Base-by-base conservation (phyloP, 805 yeast species). In the Lipomyces kockii region DNA sequence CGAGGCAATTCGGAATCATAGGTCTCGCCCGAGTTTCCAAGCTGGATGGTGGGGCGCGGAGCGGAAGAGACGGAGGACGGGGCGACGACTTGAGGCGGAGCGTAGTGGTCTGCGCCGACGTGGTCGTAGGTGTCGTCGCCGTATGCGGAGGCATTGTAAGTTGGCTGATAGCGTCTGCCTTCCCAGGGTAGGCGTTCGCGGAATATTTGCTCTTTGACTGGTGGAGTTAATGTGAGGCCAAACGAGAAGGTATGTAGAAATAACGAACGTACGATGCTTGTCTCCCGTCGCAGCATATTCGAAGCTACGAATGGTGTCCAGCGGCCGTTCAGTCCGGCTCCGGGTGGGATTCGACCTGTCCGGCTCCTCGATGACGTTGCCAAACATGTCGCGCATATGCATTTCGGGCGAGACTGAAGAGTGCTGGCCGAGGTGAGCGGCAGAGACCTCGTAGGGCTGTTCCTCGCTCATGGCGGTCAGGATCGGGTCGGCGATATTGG, bases 251-350 rank as follows among this genome's bases (percentile, higher is more conserved):
- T 8, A 37, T 25, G 27, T 22, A 52, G 46, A n/a, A 12, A 62
- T 14, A 43, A 25, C n/a, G 3, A 37, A 65, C 72, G 4, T 69
- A 70, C 72, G 56, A 20, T 63, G 51, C 60, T 58, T 80, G 78
- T 95, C 99, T 62, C 97, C 97, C 6, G 97, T 91, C 71, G 95
- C 92, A 51, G 98, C 88, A 76, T 89, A 95, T 81, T 95, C 98
- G 79, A 95, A 95, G 4, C 91, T 84, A 74, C 98, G 84, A 75
- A 95, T 93, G 1, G 99, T 95, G 78, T 96, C 99, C 74, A 95
- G 81, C 3, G 99, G 99, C 75, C 99, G 86, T 80, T 95, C 99
- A 78, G 93, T 94, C 79, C 99, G 86, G 25, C 90, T 80, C 75
- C 99, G 85, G 6, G 97, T 88, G 35, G 99, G 99, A 77, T 95